Conservation (phyloP, 768 basidiomycete species). For the Collybia nuda region DNA sequence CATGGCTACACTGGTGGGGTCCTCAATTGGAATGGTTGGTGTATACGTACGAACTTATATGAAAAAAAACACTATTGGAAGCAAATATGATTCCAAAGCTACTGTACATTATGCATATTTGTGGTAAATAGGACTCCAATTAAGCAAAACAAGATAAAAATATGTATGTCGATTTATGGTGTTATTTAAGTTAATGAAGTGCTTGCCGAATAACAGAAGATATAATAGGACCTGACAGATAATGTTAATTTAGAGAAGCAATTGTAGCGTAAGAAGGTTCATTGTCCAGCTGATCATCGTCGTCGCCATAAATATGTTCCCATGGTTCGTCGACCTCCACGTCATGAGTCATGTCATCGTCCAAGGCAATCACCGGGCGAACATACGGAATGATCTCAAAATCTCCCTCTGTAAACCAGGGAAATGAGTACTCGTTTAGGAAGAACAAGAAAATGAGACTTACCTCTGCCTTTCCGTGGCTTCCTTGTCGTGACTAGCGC, state of each 20-base stretch:
- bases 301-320: conserved; percentile 50
- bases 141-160: too few species aligned
- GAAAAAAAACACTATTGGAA: too few species aligned
- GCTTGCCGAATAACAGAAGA: too few species aligned
- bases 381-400: conserved; percentile 57
- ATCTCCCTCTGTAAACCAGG: conserved; percentile 37
- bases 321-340: conserved; percentile 53
- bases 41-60: too few species aligned
- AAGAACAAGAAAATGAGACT: conserved; percentile 14
- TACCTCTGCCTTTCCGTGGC: conserved; percentile 42
- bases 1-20: too few species aligned
- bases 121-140: too few species aligned
- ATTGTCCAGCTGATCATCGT: conserved; percentile 31
- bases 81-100: too few species aligned
- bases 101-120: too few species aligned
- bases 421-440: not conserved
- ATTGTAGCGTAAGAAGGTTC: conserved; percentile 44
- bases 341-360: conserved; percentile 42
- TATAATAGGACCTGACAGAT: too few species aligned
- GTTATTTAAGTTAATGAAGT: too few species aligned
- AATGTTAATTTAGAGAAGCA: conserved; percentile 14
- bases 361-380: conserved; percentile 57
- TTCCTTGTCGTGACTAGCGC: conserved; percentile 33
- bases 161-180: too few species aligned
- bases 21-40: too few species aligned